phyloP scores from a whole-genome alignment of 805 yeast genomes.

The Kuraishia borneana region DNA sequence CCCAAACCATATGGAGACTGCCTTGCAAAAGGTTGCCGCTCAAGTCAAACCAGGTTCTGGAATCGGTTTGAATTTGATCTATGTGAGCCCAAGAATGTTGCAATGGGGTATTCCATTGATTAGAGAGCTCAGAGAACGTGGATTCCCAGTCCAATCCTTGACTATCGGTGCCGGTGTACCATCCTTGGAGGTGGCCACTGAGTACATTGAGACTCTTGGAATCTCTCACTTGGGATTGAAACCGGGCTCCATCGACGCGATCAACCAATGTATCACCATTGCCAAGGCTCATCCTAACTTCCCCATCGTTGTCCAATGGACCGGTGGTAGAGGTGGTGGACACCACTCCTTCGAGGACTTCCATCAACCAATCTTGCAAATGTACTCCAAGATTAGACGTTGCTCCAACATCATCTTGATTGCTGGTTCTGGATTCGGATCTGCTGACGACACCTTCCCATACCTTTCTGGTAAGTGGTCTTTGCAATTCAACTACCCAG shows the following conservation, averaged over 20 bases:
- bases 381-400: constrained; percentile 91
- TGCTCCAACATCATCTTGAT: constrained; percentile 79
- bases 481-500: constrained; percentile 75
- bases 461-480: constrained; percentile 98
- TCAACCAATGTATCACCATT: constrained; percentile 73
- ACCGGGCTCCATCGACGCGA: constrained; percentile 95
- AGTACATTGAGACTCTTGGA: constrained; percentile 87
- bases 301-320: constrained; percentile 98
- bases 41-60: constrained; percentile 78
- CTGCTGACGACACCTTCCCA: constrained; percentile 93
- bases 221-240: constrained; percentile 90
- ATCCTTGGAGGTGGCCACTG: constrained; percentile 92
- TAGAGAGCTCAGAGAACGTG: constrained; percentile 76
- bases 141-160: constrained; percentile 92
- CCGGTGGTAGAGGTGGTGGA: constrained; percentile 99
- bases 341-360: constrained; percentile 98
- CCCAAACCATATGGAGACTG: constrained; percentile 58
- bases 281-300: constrained; percentile 93
- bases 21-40: constrained; percentile 62
- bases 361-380: constrained; percentile 94
- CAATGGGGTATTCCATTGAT: constrained; percentile 99
- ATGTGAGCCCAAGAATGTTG: constrained; percentile 94
- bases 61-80: constrained; percentile 83
- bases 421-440: constrained; percentile 98
- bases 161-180: constrained; percentile 99